These are phyloP conservation scores for Tolypocladium nubicola DNA, from an alignment of 2,329 filamentous ascomycete species.

Conservation along the genomic window DNA sequence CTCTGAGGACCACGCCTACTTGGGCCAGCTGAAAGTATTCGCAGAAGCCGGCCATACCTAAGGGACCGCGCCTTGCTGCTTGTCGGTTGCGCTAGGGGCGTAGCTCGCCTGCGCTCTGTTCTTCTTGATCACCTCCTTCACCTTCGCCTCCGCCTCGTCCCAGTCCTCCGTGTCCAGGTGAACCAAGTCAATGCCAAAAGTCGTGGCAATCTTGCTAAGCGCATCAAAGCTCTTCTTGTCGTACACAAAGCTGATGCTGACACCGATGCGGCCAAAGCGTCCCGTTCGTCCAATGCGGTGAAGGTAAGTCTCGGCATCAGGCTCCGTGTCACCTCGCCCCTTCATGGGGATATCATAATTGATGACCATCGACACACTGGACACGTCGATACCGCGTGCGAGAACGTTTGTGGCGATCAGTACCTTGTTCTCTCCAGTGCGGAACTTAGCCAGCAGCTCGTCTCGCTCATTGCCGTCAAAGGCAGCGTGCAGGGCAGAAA, in stretches of 20 bases:
- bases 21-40: not conserved
- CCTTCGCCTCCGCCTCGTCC: conserved; percentile 76
- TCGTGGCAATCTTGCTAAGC: conserved; percentile 66
- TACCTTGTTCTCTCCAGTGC: conserved; percentile 79
- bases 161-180: conserved; percentile 79
- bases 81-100: conserved; percentile 34
- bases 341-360: conserved; percentile 87
- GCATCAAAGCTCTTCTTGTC: conserved; percentile 73
- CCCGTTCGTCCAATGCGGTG: conserved; percentile 96
- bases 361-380: conserved; percentile 90
- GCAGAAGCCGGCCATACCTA: conserved; percentile 15
- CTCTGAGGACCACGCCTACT: not conserved
- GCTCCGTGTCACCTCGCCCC: conserved; percentile 65
- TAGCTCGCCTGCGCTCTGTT: conserved; percentile 47
- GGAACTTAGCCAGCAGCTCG: conserved; percentile 74
- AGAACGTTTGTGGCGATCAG: conserved; percentile 97
- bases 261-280: conserved; percentile 91
- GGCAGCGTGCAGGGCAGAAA: conserved; percentile 80
- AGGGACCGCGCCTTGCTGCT: conserved; percentile 14
- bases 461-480: conserved; percentile 80
- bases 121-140: conserved; percentile 73
- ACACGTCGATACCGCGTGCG: conserved; percentile 89
- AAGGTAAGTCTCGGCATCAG: conserved; percentile 91
- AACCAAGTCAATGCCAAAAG: conserved; percentile 73
- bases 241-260: conserved; percentile 89